Evolutionary conservation across 208 protist species (phyloP).

Genomic region (Trypanosoma conorhini): DNA sequence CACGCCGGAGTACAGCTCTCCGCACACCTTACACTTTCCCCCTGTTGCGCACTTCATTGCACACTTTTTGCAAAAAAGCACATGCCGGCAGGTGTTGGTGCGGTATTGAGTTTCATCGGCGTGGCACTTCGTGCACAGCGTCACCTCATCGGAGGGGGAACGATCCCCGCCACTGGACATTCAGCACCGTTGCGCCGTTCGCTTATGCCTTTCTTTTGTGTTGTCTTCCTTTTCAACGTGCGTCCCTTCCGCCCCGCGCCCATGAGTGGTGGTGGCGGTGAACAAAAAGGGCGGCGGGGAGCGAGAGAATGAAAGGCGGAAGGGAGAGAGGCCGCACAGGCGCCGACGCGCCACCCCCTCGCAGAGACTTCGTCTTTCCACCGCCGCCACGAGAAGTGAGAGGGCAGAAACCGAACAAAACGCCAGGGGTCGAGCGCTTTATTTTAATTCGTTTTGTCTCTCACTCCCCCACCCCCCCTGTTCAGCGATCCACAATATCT

Average conservation of each 20-base stretch:
- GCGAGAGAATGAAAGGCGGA: no score
- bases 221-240: neutral
- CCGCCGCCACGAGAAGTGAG: no score
- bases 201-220: neutral
- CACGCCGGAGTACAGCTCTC: conserved; percentile 65
- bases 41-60: conserved; percentile 92
- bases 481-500: no score
- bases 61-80: conserved; percentile 77
- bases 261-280: neutral
- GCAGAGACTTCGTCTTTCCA: no score
- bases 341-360: no score
- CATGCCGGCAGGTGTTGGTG: conserved; percentile 71
- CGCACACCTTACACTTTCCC: conserved; percentile 85
- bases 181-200: neutral
- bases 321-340: no score
- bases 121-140: conserved; percentile 64
- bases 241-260: no score
- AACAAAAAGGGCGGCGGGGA: no score
- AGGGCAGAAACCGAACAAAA: no score
- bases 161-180: neutral
- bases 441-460: no score
- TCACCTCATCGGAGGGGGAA: neutral
- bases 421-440: no score
- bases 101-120: conserved; percentile 56
- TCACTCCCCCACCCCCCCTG: no score